Conservation (phyloP, 768 basidiomycete species). For the Mycena albidolilacea region DNA sequence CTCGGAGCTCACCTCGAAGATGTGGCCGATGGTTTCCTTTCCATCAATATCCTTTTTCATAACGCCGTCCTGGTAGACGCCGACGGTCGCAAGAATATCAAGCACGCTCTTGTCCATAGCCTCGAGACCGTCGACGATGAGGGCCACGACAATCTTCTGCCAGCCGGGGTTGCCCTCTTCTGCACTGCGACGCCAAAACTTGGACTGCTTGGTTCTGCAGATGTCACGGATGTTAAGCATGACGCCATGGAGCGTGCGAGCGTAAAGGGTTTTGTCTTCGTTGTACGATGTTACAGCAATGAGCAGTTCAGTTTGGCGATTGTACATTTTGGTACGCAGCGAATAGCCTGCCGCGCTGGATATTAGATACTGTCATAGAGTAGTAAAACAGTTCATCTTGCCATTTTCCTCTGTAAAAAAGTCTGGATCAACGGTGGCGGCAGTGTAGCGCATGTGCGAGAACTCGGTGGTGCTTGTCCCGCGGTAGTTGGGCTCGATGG, state of each 20-base stretch:
- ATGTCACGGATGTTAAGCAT: conserved; percentile 99
- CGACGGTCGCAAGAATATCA: conserved; percentile 90
- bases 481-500: conserved; percentile 87
- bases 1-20: conserved; percentile 82
- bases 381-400: neutral
- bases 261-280: conserved; percentile 93
- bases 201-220: conserved; percentile 95
- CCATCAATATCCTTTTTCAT: conserved; percentile 95
- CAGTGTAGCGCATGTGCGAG: conserved; percentile 97
- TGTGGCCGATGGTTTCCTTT: conserved; percentile 92
- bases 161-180: conserved; percentile 90
- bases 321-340: conserved; percentile 86
- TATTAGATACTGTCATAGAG: neutral
- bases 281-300: conserved; percentile 97
- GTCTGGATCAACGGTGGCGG: conserved; percentile 68
- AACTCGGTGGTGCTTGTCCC: conserved; percentile 87
- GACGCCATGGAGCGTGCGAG: conserved; percentile 77
- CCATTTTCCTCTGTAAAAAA: conserved; percentile 68
- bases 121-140: conserved; percentile 94
- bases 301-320: conserved; percentile 91
- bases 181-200: conserved; percentile 88
- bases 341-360: conserved; percentile 67
- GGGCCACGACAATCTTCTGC: conserved; percentile 92
- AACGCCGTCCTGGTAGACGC: conserved; percentile 94
- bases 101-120: conserved; percentile 96